Base-by-base conservation (phyloP, 2,329 filamentous ascomycete species). In the Akanthomyces lecanii region DNA sequence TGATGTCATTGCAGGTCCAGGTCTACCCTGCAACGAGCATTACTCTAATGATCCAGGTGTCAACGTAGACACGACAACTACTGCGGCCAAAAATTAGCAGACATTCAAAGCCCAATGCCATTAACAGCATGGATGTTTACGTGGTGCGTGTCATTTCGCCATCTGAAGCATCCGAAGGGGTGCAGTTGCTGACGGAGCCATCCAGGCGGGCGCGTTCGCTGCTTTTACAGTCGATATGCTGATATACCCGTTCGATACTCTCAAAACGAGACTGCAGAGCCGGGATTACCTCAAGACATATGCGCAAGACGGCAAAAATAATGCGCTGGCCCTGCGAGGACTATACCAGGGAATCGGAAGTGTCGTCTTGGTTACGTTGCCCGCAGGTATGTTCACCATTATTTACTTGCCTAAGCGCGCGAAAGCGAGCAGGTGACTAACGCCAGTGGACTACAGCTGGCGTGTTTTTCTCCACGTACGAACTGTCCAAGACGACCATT, bases 401-500 rank as follows among this genome's bases (percentile, higher is more conserved):
- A 14, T 16, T n/a, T 6, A 21, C 23, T 12, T 25, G 11, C 11
- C 18, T 14, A 56, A 45, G 4, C 30, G 33, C 33, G 7, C 23
- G 12, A n/a, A 16, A 23, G 3, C 8, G 6, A 5, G 12, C 25
- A 48, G 12, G 16, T 11, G 25, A 38, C 62, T 61, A 40, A 63
- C 42, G 14, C 21, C 12, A 14, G 2, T 33, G n/a, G 23, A 25
- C 42, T 23, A 56, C 67, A 89, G 90, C 92, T 58, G 92, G 91
- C 64, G 82, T 91, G 12, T 97, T 97, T 79, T 97, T 97, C 76
- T 92, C 90, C 2, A 93, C 90, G 1, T 97, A 97, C 74, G 92
- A 97, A 76, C 86, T 82, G 52, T 81, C 87, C 23, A 96, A 96
- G 75, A 76, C 79, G 3, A 74, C 84, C 3, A 80, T 96, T 1